These are phyloP conservation scores for Trichocladium antarcticum DNA, from an alignment of 495 filamentous ascomycete species.

Conservation along the genomic window DNA sequence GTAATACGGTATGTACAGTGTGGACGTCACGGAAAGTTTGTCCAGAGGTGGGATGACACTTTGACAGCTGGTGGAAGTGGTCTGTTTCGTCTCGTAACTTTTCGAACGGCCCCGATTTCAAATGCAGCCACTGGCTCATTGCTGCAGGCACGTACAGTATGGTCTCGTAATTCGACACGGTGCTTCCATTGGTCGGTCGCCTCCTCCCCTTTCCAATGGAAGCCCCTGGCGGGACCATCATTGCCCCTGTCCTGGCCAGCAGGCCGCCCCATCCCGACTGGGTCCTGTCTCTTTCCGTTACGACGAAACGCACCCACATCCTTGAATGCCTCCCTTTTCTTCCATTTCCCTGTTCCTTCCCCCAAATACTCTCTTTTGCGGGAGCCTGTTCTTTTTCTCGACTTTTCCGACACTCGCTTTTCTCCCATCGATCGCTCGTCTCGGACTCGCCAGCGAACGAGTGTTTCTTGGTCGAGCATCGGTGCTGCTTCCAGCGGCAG, in stretches of 20 bases:
- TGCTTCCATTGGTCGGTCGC: not conserved
- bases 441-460: conserved; percentile 9
- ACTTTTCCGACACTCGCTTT: conserved; percentile 19
- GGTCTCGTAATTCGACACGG: no score
- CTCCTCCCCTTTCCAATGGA: conserved; percentile 4
- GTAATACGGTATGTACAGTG: no score
- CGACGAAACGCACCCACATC: conserved; percentile 21
- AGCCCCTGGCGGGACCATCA: conserved; percentile 5
- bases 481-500: conserved; percentile 8
- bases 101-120: no score
- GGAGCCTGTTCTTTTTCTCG: conserved; percentile 18
- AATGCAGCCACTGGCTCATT: no score
- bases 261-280: conserved; percentile 7
- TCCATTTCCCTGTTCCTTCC: conserved; percentile 20
- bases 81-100: no score
- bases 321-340: conserved; percentile 26
- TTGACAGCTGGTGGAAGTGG: no score
- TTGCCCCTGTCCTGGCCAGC: conserved; percentile 8
- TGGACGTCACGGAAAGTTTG: no score
- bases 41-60: no score
- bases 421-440: conserved; percentile 12
- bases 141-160: no score
- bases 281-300: conserved; percentile 18
- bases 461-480: conserved; percentile 9
- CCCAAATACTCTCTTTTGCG: conserved; percentile 18